These are phyloP conservation scores for Hypoxylon fuscum DNA, from an alignment of 495 filamentous ascomycete genomes.

Conservation along the genomic window DNA sequence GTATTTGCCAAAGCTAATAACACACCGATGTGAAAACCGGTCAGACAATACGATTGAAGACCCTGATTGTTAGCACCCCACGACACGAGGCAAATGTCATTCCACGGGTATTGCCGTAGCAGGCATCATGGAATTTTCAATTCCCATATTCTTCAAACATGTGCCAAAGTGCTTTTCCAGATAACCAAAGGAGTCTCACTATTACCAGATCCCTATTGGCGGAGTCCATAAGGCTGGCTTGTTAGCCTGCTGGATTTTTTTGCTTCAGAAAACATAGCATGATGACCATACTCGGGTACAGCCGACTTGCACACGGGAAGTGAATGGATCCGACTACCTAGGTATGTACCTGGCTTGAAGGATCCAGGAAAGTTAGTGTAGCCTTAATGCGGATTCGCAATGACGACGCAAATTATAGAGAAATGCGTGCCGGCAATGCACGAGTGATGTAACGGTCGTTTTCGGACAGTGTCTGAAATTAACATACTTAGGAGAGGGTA, in stretches of 20 bases:
- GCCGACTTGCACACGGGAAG: neutral
- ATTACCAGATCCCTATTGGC: neutral
- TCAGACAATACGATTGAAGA: constrained; percentile 3
- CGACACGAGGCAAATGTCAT: neutral
- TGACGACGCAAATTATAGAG: neutral
- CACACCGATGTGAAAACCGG: neutral
- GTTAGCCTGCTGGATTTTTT: neutral
- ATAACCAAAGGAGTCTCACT: neutral
- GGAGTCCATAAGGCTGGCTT: neutral
- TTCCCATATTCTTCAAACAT: neutral
- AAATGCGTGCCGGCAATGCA: neutral
- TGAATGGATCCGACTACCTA: neutral
- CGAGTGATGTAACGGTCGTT: neutral
- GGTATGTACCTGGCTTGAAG: neutral
- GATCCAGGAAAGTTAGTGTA: neutral
- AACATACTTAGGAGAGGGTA: neutral
- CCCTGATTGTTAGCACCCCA: constrained; percentile 4
- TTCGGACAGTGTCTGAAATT: neutral
- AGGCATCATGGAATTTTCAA: neutral
- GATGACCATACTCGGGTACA: neutral
- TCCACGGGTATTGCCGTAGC: constrained; percentile 4
- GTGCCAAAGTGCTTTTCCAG: neutral
- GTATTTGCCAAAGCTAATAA: neutral
- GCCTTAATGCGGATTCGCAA: neutral
- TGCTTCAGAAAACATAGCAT: neutral